Conservation (phyloP, 768 basidiomycete species). For the Gloeostereum incarnatum region DNA sequence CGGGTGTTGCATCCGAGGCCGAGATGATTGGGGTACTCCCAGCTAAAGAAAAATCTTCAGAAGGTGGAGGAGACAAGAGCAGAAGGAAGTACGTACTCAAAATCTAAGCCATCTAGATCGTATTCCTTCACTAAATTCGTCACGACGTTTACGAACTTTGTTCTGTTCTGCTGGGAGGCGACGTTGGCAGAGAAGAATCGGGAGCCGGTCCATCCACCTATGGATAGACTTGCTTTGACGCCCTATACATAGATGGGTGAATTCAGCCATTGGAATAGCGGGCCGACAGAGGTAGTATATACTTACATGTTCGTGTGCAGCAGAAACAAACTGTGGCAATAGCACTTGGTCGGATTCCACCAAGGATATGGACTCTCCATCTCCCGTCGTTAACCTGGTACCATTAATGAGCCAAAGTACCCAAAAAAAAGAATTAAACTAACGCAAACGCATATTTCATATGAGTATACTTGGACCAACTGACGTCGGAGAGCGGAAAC, state of each 20-base stretch:
- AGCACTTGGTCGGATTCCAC: conserved; percentile 32
- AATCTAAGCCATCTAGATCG: conserved; percentile 47
- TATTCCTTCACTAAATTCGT: conserved; percentile 37
- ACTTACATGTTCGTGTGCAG: conserved; percentile 32
- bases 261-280: conserved; percentile 18
- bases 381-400: conserved; percentile 29
- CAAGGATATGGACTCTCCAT: conserved; percentile 23
- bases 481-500: conserved; percentile 32
- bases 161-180: conserved; percentile 44
- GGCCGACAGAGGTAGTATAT: conserved; percentile 18
- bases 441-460: conserved; percentile 58
- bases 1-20: conserved; percentile 64
- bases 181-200: conserved; percentile 54
- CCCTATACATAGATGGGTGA: conserved; percentile 21
- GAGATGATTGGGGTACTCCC: conserved; percentile 72
- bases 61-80: not conserved
- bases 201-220: conserved; percentile 70
- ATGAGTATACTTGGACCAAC: conserved; percentile 43
- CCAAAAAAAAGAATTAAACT: conserved; percentile 14
- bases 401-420: conserved; percentile 3
- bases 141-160: conserved; percentile 56
- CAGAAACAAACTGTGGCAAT: conserved; percentile 46
- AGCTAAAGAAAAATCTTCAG: conserved; percentile 26
- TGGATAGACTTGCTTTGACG: conserved; percentile 46
- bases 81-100: conserved; percentile 15